phyloP scores from a whole-genome alignment of 1,139 yeast species.

The Debaryomycetaceae sp. region DNA sequence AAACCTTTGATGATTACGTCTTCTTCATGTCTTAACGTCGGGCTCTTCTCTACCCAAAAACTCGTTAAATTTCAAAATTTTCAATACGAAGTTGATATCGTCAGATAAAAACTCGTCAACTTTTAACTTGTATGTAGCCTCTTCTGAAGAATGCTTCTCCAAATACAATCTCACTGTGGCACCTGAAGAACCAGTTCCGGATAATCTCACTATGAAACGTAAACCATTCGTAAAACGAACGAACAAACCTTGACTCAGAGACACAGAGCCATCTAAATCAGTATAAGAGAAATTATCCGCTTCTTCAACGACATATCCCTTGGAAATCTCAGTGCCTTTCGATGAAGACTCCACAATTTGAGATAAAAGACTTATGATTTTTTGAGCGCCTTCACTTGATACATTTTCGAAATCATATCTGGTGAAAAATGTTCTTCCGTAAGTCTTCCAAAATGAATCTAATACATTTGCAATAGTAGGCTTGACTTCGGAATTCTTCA shows the following conservation, averaged over 20 bases:
- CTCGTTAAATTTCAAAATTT: slow-evolving; percentile 69
- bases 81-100: slow-evolving; percentile 62
- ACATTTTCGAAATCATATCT: slow-evolving; percentile 93
- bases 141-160: slow-evolving; percentile 75
- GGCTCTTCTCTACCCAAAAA: slow-evolving; percentile 82
- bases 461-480: slow-evolving; percentile 79
- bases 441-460: slow-evolving; percentile 81
- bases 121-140: slow-evolving; percentile 40
- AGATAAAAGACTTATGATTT: slow-evolving; percentile 60
- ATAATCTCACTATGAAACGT: slow-evolving; percentile 83
- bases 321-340: slow-evolving; percentile 43
- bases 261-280: slow-evolving; percentile 90
- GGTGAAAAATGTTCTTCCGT: slow-evolving; percentile 97
- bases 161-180: slow-evolving; percentile 93
- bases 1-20: too few relatives aligned
- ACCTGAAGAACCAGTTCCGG: slow-evolving; percentile 98
- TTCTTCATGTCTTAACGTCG: slow-evolving; percentile 70
- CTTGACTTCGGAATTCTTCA: slow-evolving; percentile 48
- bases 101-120: slow-evolving; percentile 71
- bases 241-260: slow-evolving; percentile 87
- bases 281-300: slow-evolving; percentile 91
- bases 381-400: slow-evolving; percentile 67
- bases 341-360: slow-evolving; percentile 30
- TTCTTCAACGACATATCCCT: slow-evolving; percentile 56
- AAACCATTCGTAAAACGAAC: slow-evolving; percentile 80